Conservation (phyloP, 352 stramenopile species). For the Phytophthora hibernalis region DNA sequence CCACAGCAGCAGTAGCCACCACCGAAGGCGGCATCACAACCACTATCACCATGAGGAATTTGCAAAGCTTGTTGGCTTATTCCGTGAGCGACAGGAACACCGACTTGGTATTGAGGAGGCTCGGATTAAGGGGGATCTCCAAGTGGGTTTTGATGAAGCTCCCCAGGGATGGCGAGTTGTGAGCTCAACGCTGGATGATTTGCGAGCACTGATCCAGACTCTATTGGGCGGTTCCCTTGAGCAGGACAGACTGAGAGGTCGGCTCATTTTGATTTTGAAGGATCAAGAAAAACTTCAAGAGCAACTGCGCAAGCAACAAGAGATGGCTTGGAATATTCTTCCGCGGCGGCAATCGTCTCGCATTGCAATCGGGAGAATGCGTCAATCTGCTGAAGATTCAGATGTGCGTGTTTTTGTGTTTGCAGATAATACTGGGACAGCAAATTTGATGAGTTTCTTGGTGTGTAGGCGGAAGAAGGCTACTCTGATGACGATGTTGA, state of each 20-base stretch:
- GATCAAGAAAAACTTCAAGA: constrained; percentile 75
- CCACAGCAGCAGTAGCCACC: constrained; percentile 61
- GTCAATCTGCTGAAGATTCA: constrained; percentile 63
- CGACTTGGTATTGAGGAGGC: constrained; percentile 62
- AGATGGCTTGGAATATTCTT: constrained; percentile 79
- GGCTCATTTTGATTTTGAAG: constrained; percentile 84
- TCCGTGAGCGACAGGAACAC: constrained; percentile 64
- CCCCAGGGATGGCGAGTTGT: constrained; percentile 75
- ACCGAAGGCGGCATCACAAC: constrained; percentile 65
- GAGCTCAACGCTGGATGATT: constrained; percentile 70
- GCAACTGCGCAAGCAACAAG: constrained; percentile 69
- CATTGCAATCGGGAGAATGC: constrained; percentile 84
- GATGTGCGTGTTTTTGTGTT: constrained; percentile 42
- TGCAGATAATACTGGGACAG: not conserved
- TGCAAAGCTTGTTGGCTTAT: constrained; percentile 64
- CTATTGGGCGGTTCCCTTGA: constrained; percentile 74
- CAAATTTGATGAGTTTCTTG: constrained; percentile 9
- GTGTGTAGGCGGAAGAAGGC: constrained; percentile 29
- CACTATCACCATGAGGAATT: constrained; percentile 75
- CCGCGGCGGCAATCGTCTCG: constrained; percentile 85
- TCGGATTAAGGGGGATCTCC: constrained; percentile 49
- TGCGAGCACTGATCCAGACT: constrained; percentile 60
- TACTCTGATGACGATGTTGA: constrained; percentile 36
- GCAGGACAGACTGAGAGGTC: constrained; percentile 75
- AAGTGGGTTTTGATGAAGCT: constrained; percentile 47